phyloP scores from a whole-genome alignment of 2,329 filamentous ascomycete species.

The Chaetothyriales sp. region DNA sequence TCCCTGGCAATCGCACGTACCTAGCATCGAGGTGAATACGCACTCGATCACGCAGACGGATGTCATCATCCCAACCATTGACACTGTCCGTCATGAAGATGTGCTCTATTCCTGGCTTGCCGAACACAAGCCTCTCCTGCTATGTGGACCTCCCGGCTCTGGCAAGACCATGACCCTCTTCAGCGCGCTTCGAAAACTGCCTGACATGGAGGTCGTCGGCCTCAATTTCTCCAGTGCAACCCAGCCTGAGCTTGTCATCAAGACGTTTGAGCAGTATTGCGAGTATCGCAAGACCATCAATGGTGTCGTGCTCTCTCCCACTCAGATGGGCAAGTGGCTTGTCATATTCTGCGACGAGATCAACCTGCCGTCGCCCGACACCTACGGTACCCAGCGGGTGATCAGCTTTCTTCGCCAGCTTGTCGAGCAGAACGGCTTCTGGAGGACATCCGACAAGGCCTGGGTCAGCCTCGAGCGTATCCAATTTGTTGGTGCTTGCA shows the following conservation, averaged over 20 bases:
- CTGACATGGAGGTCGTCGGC: constrained; percentile 97
- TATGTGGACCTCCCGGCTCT: constrained; percentile 93
- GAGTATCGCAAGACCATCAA: constrained; percentile 98
- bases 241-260: constrained; percentile 91
- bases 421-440: constrained; percentile 98
- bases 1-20: constrained; percentile 88
- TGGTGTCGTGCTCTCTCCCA: constrained; percentile 86
- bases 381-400: constrained; percentile 90
- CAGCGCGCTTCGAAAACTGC: constrained; percentile 86
- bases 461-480: constrained; percentile 97
- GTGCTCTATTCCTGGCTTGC: constrained; percentile 99
- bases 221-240: constrained; percentile 99
- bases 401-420: constrained; percentile 96
- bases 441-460: constrained; percentile 90
- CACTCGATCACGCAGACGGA: constrained; percentile 97
- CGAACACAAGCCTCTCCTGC: constrained; percentile 89
- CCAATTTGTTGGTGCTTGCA: constrained; percentile 97
- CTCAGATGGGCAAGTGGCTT: constrained; percentile 92
- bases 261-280: constrained; percentile 98
- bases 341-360: constrained; percentile 99
- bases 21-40: constrained; percentile 89
- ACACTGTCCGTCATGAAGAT: constrained; percentile 95
- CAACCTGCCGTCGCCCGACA: constrained; percentile 93
- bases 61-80: constrained; percentile 91
- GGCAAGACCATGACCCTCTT: constrained; percentile 99